Evolutionary conservation across 345 rosid species (phyloP).

Genomic region (Dipteronia dyeriana): DNA sequence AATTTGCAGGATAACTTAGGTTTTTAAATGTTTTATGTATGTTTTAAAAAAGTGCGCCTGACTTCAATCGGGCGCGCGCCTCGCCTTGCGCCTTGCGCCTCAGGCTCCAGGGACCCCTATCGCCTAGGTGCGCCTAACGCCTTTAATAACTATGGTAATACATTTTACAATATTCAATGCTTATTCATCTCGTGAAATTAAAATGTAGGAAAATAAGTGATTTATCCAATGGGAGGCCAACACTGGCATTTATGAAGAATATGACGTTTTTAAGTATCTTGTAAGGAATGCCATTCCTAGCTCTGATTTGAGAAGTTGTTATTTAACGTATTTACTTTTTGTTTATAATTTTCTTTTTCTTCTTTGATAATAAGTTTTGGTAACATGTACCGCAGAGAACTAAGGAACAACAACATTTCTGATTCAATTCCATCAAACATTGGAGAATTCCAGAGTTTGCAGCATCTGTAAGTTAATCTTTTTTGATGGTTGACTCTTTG

Average conservation of each 20-base stretch:
- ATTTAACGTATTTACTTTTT: background rate
- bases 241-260: slow-evolving; percentile 49
- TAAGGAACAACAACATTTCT: slow-evolving; percentile 55
- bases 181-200: slow-evolving; percentile 12
- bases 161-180: background rate
- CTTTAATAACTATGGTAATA: too few relatives aligned
- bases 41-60: too few relatives aligned
- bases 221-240: slow-evolving; percentile 54
- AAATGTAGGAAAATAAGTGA: slow-evolving; percentile 65
- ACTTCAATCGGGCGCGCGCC: too few relatives aligned
- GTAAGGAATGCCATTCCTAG: slow-evolving; percentile 36
- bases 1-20: too few relatives aligned
- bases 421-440: slow-evolving; percentile 59
- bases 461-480: slow-evolving; percentile 51
- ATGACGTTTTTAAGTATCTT: slow-evolving; percentile 47
- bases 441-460: slow-evolving; percentile 49
- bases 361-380: background rate
- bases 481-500: background rate
- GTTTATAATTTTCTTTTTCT: background rate
- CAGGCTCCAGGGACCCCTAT: too few relatives aligned
- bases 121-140: too few relatives aligned
- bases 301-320: background rate
- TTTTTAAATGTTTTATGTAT: too few relatives aligned
- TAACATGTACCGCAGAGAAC: slow-evolving; percentile 38
- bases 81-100: too few relatives aligned